Base-by-base conservation (phyloP, 164 flowering plant species). In the Taxillus chinensis region DNA sequence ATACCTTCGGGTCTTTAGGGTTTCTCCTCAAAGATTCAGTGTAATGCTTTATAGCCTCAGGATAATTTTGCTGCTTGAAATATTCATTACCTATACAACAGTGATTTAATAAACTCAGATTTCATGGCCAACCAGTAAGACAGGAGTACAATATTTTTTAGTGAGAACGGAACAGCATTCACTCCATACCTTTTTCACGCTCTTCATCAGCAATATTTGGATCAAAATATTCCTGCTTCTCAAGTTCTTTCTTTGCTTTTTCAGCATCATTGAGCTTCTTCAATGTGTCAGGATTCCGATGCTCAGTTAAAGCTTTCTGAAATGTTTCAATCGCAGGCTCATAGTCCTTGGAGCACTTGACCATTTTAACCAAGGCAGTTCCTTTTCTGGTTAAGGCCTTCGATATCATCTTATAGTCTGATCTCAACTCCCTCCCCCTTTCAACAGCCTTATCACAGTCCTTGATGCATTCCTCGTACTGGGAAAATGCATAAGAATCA, bases 361-460 rank as follows among this genome's bases (percentile, higher is more conserved):
- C 97, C 84, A 91, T 70, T 72, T 95, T 95, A 50, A 76, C 90
- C 48, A 87, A 67, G 48, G 99, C 97, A 64, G 82, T 81, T 67
- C 97, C 99, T 69, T 95, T 95, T 73, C 99, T 83, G 3, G 97
- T 95, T 78, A 95, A 77, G 10, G 99, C 97, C 71, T 74, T 89
- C 37, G 99, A 91, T 51, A 95, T 62, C 96, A 95, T 89, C 84
- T 95, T 95, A 63, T 41, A 91, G 75, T 95, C 99, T 8, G 95
- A 73, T 50, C 97, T 81, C 5, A 91, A 86, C 68, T 95, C 99
- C 68, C 97, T 79, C 9, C 95, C 99, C 66, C 96, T 87, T 68
- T 95, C 99, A 54, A 95, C 97, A 73, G 99, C 97, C 74, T 78
- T 80, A 61, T 95, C 97, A 77, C 97, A 95, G 63, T 95, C 99